Percentiles rank a stretch among this genome's conserved stretches.
Conservation (phyloP, 2,329 filamentous ascomycete genomes). For the Chaetothyriales sp. region DNA sequence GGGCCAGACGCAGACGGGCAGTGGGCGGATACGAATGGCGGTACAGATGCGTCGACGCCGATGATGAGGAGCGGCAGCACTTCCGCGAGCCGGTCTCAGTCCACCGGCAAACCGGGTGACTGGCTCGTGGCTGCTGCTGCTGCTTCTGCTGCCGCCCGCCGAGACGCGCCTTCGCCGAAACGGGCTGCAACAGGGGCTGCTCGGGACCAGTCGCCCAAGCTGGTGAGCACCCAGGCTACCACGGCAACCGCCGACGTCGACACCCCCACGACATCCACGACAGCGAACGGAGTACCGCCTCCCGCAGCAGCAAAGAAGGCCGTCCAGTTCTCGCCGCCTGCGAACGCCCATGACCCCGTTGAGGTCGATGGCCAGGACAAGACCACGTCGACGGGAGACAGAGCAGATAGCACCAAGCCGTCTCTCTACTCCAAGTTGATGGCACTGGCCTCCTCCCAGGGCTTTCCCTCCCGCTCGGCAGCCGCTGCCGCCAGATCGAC, state of each 20-base stretch:
- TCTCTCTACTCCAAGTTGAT: slow-evolving; percentile 68
- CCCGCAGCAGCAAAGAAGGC: slow-evolving; percentile 28
- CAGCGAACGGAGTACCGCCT: slow-evolving; percentile 1
- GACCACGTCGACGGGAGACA: slow-evolving; percentile 36
- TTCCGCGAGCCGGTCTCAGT: neutral
- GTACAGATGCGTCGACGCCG: neutral
- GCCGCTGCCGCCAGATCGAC: slow-evolving; percentile 20
- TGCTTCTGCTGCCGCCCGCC: neutral
- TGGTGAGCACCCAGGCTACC: neutral
- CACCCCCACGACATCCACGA: neutral
- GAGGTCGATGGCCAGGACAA: slow-evolving; percentile 42
- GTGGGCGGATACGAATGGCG: neutral
- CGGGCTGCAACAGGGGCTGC: neutral
- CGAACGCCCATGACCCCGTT: slow-evolving; percentile 35
- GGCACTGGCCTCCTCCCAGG: slow-evolving; percentile 47
- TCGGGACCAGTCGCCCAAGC: slow-evolving; percentile 3
- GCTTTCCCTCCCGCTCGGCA: slow-evolving; percentile 35
- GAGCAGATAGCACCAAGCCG: slow-evolving; percentile 45
- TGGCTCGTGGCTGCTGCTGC: neutral
- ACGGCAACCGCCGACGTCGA: slow-evolving; percentile 3
- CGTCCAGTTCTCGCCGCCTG: slow-evolving; percentile 57
- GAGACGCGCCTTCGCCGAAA: neutral
- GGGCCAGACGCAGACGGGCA: neutral
- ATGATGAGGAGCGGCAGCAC: neutral
- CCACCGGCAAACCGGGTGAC: neutral